Conservation (phyloP, 2,329 filamentous ascomycete genomes). For the Aspergillus cejpii region DNA sequence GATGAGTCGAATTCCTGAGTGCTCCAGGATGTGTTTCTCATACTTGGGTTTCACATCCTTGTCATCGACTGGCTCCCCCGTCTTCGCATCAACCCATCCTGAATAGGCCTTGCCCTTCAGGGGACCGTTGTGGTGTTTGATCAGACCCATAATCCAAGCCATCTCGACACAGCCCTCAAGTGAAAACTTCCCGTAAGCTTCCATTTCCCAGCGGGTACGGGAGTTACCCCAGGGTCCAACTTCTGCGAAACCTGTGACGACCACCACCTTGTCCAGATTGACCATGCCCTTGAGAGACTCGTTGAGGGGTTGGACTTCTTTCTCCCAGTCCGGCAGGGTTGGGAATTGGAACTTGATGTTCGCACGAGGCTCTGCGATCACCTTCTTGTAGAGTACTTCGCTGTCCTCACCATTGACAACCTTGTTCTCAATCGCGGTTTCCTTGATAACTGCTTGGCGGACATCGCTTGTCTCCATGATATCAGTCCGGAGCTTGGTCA, state of each 20-base stretch:
- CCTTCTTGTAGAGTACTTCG: conserved; percentile 90
- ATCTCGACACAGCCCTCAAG: conserved; percentile 97
- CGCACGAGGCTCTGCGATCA: conserved; percentile 83
- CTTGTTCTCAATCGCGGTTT: conserved; percentile 94
- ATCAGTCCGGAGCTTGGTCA: conserved; percentile 88
- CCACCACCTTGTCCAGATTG: conserved; percentile 94
- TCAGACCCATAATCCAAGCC: conserved; percentile 99
- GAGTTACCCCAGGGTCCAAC: conserved; percentile 88
- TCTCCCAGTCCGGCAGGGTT: conserved; percentile 80
- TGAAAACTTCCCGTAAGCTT: conserved; percentile 91
- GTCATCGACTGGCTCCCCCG: conserved; percentile 90
- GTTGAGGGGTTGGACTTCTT: conserved; percentile 82
- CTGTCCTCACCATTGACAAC: conserved; percentile 90
- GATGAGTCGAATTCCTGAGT: conserved; percentile 94
- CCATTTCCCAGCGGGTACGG: conserved; percentile 98
- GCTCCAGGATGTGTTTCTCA: conserved; percentile 92
- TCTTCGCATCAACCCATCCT: conserved; percentile 92
- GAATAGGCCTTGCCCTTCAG: conserved; percentile 96
- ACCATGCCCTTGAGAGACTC: conserved; percentile 93
- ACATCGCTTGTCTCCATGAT: conserved; percentile 94
- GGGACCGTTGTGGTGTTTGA: conserved; percentile 95
- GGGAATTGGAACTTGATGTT: conserved; percentile 99
- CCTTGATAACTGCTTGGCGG: conserved; percentile 86
- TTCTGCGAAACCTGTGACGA: conserved; percentile 93
- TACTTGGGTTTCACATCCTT: conserved; percentile 98